These are phyloP conservation scores for Isochrysis galbana DNA, from an alignment of 78 protist species.

Conservation along the genomic window DNA sequence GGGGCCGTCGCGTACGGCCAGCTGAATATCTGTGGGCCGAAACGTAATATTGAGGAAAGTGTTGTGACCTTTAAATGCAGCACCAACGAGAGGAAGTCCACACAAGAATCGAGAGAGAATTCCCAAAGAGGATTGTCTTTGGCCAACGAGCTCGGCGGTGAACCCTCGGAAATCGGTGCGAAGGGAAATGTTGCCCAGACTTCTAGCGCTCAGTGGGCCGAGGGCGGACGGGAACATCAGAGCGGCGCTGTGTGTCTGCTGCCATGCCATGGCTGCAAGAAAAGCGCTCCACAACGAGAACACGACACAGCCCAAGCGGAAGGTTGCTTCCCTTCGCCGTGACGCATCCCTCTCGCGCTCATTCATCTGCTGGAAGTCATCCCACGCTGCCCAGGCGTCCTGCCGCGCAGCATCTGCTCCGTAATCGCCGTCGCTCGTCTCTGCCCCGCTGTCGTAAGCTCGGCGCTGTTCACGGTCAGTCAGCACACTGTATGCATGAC, in stretches of 20 bases:
- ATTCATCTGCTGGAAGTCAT: not conserved
- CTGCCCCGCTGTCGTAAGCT: constrained; percentile 49
- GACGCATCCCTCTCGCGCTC: not conserved
- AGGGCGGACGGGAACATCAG: not conserved
- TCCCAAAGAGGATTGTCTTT: not conserved
- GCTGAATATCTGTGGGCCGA: not conserved
- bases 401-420: not conserved
- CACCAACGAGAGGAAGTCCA: not conserved
- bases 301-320: not conserved
- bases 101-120: not conserved
- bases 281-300: not conserved
- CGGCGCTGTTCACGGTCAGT: constrained; percentile 57
- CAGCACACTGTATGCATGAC: constrained; percentile 69
- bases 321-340: not conserved
- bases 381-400: not conserved
- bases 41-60: not conserved
- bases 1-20: not conserved
- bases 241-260: not conserved
- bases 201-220: not conserved
- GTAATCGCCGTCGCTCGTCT: not conserved
- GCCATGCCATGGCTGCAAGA: not conserved
- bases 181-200: not conserved
- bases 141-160: not conserved
- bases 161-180: not conserved
- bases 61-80: not conserved